These are phyloP conservation scores for Podila clonocystis DNA, from an alignment of 192 early-diverging fungal genomes.

Conservation along the genomic window DNA sequence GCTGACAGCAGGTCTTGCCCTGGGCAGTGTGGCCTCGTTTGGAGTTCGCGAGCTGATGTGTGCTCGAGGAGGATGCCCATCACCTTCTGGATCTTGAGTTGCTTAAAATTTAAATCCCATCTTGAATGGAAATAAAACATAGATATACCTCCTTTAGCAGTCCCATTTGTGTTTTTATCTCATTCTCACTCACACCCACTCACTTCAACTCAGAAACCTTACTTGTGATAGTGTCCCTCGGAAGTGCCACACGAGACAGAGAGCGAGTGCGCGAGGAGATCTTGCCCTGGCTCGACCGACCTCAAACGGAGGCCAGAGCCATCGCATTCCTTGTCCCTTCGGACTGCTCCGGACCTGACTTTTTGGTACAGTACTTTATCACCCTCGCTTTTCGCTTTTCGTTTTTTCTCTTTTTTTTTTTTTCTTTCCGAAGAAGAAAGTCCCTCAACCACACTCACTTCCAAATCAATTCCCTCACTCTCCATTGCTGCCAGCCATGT, in stretches of 20 bases:
- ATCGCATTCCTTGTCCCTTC: too few species aligned
- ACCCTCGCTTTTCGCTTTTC: too few species aligned
- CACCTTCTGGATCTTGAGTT: not conserved
- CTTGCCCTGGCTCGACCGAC: too few species aligned
- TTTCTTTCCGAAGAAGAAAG: not conserved
- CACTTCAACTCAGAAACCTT: not conserved
- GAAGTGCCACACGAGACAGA: not conserved
- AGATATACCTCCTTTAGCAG: too few species aligned
- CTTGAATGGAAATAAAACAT: too few species aligned
- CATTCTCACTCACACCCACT: not conserved
- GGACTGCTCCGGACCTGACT: too few species aligned
- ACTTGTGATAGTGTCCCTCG: not conserved
- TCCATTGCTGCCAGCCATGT: constrained; percentile 45
- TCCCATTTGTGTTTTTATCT: not conserved
- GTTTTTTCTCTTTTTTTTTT: not conserved
- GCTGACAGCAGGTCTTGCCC: constrained; percentile 69
- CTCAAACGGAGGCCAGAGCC: too few species aligned
- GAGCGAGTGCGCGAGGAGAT: not conserved
- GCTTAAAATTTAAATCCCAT: not conserved
- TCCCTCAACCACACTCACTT: constrained; percentile 7
- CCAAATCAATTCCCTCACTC: not conserved
- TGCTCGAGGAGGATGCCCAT: constrained; percentile 26
- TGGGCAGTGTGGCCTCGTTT: constrained; percentile 72
- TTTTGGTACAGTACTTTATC: too few species aligned
- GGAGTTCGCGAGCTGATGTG: constrained; percentile 54